These are phyloP conservation scores for Zygotorulaspora danielsina DNA, from an alignment of 805 yeast species.

Conservation along the genomic window DNA sequence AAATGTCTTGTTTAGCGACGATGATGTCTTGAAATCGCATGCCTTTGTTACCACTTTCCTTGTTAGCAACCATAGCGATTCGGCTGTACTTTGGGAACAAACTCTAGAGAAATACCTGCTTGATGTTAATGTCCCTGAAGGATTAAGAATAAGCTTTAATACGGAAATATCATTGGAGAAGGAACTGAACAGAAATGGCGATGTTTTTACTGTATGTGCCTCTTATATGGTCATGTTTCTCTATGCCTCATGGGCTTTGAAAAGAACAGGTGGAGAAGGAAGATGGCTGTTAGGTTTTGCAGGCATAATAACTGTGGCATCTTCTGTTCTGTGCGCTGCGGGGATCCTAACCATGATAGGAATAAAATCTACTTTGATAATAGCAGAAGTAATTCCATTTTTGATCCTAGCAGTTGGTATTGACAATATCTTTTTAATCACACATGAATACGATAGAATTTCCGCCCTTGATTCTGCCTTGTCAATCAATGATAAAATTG, in stretches of 20 bases:
- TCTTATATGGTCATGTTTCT: slow-evolving; percentile 85
- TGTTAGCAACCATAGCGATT: slow-evolving; percentile 49
- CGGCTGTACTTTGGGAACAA: slow-evolving; percentile 62
- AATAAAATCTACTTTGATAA: slow-evolving; percentile 79
- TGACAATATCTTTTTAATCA: slow-evolving; percentile 83
- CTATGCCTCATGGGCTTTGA: slow-evolving; percentile 76
- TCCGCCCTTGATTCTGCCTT: slow-evolving; percentile 45
- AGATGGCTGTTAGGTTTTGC: slow-evolving; percentile 72
- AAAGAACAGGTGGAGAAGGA: slow-evolving; percentile 39
- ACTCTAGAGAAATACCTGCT: slow-evolving; percentile 53
- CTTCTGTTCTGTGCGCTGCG: slow-evolving; percentile 77
- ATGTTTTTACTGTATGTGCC: slow-evolving; percentile 58
- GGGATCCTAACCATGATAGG: slow-evolving; percentile 78
- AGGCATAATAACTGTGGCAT: slow-evolving; percentile 77
- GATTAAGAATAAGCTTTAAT: slow-evolving; percentile 64
- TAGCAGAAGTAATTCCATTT: slow-evolving; percentile 96
- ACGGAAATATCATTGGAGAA: slow-evolving; percentile 82
- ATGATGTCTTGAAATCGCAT: slow-evolving; percentile 51
- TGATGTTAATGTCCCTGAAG: slow-evolving; percentile 50
- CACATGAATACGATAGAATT: slow-evolving; percentile 67
- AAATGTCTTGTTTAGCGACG: slow-evolving; percentile 63
- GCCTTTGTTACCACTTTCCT: slow-evolving; percentile 78
- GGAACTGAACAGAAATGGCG: slow-evolving; percentile 80
- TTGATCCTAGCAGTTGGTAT: slow-evolving; percentile 92
- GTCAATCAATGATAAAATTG: slow-evolving; percentile 53